phyloP scores from a whole-genome alignment of 2,329 filamentous ascomycete genomes.

The Penicillium hordei region DNA sequence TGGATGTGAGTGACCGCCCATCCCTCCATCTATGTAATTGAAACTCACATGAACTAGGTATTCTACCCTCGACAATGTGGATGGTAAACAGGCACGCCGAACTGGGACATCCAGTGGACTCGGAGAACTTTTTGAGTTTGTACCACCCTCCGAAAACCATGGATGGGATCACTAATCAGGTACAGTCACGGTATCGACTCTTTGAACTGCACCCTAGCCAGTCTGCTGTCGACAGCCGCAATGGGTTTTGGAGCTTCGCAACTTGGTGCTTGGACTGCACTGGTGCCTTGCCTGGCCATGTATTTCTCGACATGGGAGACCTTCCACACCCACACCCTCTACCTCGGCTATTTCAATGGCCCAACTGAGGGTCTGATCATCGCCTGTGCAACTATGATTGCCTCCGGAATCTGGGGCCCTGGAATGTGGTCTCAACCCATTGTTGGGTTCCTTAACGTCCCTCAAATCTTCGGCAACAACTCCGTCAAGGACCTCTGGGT shows the following conservation, averaged over 20 bases:
- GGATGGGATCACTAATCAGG: constrained; percentile 25
- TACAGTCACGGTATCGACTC: constrained; percentile 89
- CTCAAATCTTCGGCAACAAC: constrained; percentile 64
- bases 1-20: constrained; percentile 69
- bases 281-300: constrained; percentile 92
- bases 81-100: constrained; percentile 93
- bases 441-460: constrained; percentile 65
- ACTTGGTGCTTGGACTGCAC: constrained; percentile 84
- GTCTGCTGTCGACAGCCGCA: constrained; percentile 84
- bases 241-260: constrained; percentile 86
- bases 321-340: constrained; percentile 96
- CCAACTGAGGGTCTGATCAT: constrained; percentile 94
- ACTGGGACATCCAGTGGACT: constrained; percentile 93
- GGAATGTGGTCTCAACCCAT: constrained; percentile 80
- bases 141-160: constrained; percentile 19
- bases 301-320: constrained; percentile 99
- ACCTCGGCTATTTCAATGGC: constrained; percentile 94
- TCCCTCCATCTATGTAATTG: background rate
- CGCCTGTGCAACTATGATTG: constrained; percentile 79
- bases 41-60: constrained; percentile 50
- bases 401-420: constrained; percentile 85
- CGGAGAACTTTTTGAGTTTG: constrained; percentile 89
- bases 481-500: constrained; percentile 90
- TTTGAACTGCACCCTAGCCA: constrained; percentile 92
- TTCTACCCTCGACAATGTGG: constrained; percentile 98